Conservation (phyloP, 805 yeast genomes). For the Metschnikowia peoriensis region DNA sequence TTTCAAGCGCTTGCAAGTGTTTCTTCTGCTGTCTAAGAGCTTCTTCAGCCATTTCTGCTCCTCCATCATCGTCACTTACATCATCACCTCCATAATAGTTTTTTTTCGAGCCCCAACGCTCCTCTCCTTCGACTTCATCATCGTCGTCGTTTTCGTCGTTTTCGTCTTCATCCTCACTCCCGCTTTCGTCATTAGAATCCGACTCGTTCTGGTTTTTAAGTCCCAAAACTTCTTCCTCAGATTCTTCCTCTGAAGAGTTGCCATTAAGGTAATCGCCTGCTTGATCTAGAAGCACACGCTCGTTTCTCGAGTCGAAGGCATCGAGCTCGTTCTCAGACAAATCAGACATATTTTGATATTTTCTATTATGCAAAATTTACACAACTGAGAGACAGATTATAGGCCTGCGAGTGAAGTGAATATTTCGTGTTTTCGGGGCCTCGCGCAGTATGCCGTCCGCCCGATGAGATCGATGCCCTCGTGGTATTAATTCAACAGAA, state of each 20-base stretch:
- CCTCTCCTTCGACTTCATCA: constrained; percentile 43
- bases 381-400: too few species aligned
- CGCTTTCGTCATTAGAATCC: constrained; percentile 28
- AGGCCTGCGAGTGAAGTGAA: not conserved
- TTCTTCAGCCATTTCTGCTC: constrained; percentile 78
- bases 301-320: constrained; percentile 59
- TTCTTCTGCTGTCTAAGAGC: constrained; percentile 81
- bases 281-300: constrained; percentile 52
- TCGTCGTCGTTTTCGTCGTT: constrained; percentile 38
- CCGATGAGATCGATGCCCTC: not conserved
- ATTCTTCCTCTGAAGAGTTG: constrained; percentile 36
- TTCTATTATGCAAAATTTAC: not conserved
- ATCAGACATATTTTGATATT: constrained; percentile 9
- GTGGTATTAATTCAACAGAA: not conserved
- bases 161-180: constrained; percentile 44
- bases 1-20: constrained; percentile 67
- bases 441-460: not conserved
- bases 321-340: constrained; percentile 55
- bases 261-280: constrained; percentile 46
- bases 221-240: constrained; percentile 58
- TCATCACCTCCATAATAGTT: constrained; percentile 60
- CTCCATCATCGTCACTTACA: constrained; percentile 70
- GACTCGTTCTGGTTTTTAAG: constrained; percentile 19
- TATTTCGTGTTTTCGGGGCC: not conserved
- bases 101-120: constrained; percentile 45